Evolutionary conservation across 306 rosid genomes (phyloP).

Genomic region (Sphenostylis stenocarpa): DNA sequence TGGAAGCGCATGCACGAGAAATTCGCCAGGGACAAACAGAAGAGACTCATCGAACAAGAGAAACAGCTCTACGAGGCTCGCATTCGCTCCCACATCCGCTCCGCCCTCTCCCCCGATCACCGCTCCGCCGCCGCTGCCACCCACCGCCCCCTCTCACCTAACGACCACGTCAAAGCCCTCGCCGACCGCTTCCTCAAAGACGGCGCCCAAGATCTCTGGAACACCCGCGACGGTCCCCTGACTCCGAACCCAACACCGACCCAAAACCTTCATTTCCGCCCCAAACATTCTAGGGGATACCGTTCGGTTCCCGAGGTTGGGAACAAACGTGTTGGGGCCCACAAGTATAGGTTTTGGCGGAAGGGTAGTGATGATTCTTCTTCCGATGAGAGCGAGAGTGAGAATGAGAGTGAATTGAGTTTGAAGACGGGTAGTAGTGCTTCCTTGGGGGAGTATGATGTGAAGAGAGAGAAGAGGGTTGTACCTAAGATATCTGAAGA

Average conservation of each 20-base stretch:
- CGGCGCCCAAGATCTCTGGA: constrained; percentile 89
- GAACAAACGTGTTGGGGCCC: constrained; percentile 3
- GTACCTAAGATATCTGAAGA: constrained; percentile 44
- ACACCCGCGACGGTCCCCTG: constrained; percentile 67
- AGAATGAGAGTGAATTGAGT: constrained; percentile 32
- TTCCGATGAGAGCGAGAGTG: constrained; percentile 28
- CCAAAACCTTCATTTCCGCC: constrained; percentile 27
- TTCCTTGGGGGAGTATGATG: constrained; percentile 75
- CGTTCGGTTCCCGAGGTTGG: constrained; percentile 33
- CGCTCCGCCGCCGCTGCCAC: constrained; percentile 35
- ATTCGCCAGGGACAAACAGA: constrained; percentile 72
- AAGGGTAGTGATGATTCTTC: constrained; percentile 39
- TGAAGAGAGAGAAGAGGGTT: constrained; percentile 65
- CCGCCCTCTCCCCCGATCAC: constrained; percentile 50
- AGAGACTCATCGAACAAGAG: constrained; percentile 69
- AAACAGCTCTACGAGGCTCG: constrained; percentile 86
- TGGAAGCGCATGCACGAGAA: constrained; percentile 99
- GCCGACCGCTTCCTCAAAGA: constrained; percentile 79
- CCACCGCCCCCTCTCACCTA: constrained; percentile 63
- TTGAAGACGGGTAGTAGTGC: constrained; percentile 65
- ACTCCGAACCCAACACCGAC: background rate
- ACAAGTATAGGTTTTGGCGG: constrained; percentile 42
- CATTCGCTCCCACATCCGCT: constrained; percentile 81
- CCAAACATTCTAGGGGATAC: constrained; percentile 47
- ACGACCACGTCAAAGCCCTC: constrained; percentile 63